phyloP scores from a whole-genome alignment of 176 grass and related monocot genomes.

The Microstegium vimineum region DNA sequence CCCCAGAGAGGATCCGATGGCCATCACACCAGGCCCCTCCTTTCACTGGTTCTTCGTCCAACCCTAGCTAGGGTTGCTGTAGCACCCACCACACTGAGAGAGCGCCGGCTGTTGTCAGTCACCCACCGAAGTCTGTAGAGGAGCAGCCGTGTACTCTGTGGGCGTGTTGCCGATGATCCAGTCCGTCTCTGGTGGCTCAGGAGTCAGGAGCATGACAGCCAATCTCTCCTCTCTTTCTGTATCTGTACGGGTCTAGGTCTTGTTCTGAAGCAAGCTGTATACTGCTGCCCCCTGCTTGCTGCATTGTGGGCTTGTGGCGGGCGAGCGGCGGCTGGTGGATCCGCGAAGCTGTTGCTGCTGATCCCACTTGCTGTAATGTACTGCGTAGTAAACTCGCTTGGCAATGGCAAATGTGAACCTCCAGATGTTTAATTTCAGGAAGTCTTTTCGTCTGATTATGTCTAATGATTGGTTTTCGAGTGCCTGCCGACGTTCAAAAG shows the following conservation, averaged over 20 bases:
- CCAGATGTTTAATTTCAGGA: constrained; percentile 3
- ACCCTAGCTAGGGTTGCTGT: constrained; percentile 19
- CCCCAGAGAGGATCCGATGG: constrained; percentile 67
- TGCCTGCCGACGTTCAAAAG: neutral
- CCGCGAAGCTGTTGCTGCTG: neutral
- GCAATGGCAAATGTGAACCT: constrained; percentile 11
- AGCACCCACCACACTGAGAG: neutral
- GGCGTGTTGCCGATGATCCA: neutral
- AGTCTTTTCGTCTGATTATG: neutral
- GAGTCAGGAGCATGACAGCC: too few relatives aligned
- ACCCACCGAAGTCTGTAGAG: neutral
- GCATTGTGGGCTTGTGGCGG: constrained; percentile 19
- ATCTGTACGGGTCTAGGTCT: constrained; percentile 35
- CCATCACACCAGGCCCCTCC: constrained; percentile 54
- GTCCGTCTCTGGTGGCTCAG: neutral
- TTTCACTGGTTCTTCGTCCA: constrained; percentile 23
- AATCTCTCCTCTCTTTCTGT: neutral
- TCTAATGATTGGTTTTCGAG: neutral
- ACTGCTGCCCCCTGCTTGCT: constrained; percentile 25
- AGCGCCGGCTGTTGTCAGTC: neutral
- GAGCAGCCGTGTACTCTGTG: neutral
- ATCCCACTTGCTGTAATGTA: constrained; percentile 25
- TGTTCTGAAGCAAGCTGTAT: constrained; percentile 23
- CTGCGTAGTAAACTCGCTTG: neutral
- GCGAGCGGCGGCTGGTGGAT: constrained; percentile 32